These are phyloP conservation scores for Myrica gale DNA, from an alignment of 306 rosid species.

Conservation along the genomic window DNA sequence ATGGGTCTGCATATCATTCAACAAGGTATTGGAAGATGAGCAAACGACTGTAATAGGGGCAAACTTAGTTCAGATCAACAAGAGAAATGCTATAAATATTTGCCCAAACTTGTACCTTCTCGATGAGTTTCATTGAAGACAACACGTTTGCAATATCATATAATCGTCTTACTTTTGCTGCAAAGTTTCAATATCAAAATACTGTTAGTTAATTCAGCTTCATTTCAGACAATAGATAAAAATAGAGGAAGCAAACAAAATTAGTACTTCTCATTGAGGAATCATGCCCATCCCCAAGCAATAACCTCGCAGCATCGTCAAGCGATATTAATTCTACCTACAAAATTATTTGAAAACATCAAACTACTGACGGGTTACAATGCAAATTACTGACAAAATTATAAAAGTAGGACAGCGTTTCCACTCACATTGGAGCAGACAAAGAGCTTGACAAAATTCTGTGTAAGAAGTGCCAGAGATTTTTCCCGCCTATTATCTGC, in stretches of 20 bases:
- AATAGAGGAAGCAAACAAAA: conserved; percentile 1
- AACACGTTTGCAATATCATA: conserved; percentile 93
- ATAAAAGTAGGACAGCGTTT: neutral
- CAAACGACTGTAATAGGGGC: neutral
- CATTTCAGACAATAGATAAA: conserved; percentile 4
- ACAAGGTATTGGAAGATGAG: neutral
- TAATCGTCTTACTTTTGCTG: conserved; percentile 95
- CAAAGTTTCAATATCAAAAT: conserved; percentile 25
- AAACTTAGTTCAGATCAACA: neutral
- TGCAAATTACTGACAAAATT: neutral
- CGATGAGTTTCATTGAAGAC: conserved; percentile 81
- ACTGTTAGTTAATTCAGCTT: conserved; percentile 19
- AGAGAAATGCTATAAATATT: neutral
- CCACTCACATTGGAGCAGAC: conserved; percentile 73
- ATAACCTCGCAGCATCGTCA: conserved; percentile 80
- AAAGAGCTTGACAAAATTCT: conserved; percentile 92
- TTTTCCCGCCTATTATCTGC: conserved; percentile 87
- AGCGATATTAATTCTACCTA: conserved; percentile 77
- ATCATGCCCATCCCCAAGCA: conserved; percentile 80
- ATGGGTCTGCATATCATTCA: conserved; percentile 58
- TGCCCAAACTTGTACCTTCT: conserved; percentile 56
- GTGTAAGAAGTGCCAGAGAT: conserved; percentile 83
- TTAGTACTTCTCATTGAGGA: conserved; percentile 76
- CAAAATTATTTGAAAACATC: conserved; percentile 16
- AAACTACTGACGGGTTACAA: neutral